Conservation (phyloP, 2,329 filamentous ascomycete species). For the Pseudohalonectria lignicola region DNA sequence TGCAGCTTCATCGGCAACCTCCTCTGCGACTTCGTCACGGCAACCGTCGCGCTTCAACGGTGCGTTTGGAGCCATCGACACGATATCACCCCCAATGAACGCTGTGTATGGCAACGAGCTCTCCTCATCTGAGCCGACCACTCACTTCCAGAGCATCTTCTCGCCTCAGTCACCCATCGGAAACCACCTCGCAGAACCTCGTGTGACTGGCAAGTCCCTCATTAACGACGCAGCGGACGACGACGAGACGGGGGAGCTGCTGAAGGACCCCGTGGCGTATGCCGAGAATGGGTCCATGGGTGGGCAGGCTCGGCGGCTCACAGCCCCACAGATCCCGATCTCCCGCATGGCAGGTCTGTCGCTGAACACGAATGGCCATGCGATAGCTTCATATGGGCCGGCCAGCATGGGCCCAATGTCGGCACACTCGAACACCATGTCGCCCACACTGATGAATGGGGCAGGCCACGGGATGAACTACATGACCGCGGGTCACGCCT, state of each 20-base stretch:
- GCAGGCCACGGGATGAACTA: slow-evolving; percentile 14
- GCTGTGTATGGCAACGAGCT: slow-evolving; percentile 45
- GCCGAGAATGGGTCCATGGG: slow-evolving; percentile 54
- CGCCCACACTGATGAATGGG: slow-evolving; percentile 41
- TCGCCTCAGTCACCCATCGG: slow-evolving; percentile 64
- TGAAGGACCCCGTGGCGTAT: slow-evolving; percentile 61
- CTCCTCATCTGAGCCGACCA: slow-evolving; percentile 41
- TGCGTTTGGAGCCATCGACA: slow-evolving; percentile 50
- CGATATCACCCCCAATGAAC: slow-evolving; percentile 49
- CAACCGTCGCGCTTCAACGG: slow-evolving; percentile 51
- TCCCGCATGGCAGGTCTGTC: slow-evolving; percentile 59
- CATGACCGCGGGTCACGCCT: slow-evolving; percentile 31
- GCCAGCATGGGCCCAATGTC: slow-evolving; percentile 24
- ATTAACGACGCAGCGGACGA: slow-evolving; percentile 60
- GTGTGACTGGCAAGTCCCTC: slow-evolving; percentile 57
- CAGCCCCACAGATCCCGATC: slow-evolving; percentile 61
- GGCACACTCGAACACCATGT: slow-evolving; percentile 36
- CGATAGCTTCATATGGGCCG: slow-evolving; percentile 35
- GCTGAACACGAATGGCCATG: slow-evolving; percentile 52
- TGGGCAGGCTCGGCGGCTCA: slow-evolving; percentile 47
- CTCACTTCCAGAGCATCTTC: slow-evolving; percentile 53
- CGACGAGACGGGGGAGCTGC: slow-evolving; percentile 61
- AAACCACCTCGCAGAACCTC: slow-evolving; percentile 50
- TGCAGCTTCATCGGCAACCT: slow-evolving; percentile 27
- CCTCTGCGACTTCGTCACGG: slow-evolving; percentile 33